phyloP scores from a whole-genome alignment of 1,139 yeast genomes.

The Suhomyces choctaworum region DNA sequence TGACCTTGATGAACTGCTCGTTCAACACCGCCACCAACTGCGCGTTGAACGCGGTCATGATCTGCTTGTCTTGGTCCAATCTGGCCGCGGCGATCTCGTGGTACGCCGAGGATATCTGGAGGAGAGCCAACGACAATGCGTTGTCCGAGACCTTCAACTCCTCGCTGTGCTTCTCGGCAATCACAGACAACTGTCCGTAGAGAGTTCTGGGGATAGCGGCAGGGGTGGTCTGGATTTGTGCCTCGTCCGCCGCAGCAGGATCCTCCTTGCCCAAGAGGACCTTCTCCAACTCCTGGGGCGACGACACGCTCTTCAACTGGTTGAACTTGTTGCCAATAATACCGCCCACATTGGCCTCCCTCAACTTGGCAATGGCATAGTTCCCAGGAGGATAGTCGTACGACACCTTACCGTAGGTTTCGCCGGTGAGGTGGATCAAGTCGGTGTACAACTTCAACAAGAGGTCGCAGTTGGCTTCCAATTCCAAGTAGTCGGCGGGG shows the following conservation, averaged over 20 bases:
- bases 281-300: slow-evolving; percentile 66
- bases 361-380: slow-evolving; percentile 42
- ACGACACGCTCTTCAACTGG: slow-evolving; percentile 59
- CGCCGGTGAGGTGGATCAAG: slow-evolving; percentile 55
- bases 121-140: slow-evolving; percentile 54
- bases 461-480: slow-evolving; percentile 67
- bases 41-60: slow-evolving; percentile 56
- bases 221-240: slow-evolving; percentile 34
- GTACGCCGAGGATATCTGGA: slow-evolving; percentile 58
- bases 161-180: slow-evolving; percentile 38
- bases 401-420: slow-evolving; percentile 63
- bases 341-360: slow-evolving; percentile 64
- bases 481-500: slow-evolving; percentile 67
- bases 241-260: slow-evolving; percentile 18
- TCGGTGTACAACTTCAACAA: slow-evolving; percentile 61
- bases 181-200: slow-evolving; percentile 43
- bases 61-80: slow-evolving; percentile 63
- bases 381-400: slow-evolving; percentile 77
- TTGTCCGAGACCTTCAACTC: slow-evolving; percentile 45
- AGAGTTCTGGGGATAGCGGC: slow-evolving; percentile 44
- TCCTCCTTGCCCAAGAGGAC: slow-evolving; percentile 32
- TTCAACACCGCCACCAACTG: slow-evolving; percentile 53
- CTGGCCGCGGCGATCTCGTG: slow-evolving; percentile 61
- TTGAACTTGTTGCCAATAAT: slow-evolving; percentile 53
- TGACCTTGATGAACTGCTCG: slow-evolving; percentile 60